Base-by-base conservation (phyloP, 1,284 basidiomycete genomes). In the Fomitopsis pinicola region DNA sequence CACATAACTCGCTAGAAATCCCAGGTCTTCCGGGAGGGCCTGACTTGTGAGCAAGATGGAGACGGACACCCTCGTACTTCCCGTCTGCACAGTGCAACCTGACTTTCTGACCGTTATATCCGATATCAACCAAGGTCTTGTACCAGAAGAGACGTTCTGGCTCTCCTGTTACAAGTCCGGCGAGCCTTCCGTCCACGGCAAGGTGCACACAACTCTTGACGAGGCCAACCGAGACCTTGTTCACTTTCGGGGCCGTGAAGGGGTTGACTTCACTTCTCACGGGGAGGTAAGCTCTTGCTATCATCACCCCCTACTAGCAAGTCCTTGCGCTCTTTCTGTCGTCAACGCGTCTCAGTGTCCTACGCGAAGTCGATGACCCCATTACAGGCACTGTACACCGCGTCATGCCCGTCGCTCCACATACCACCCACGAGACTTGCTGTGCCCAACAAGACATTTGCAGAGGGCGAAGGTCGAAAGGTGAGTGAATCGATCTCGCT, bases 91-190 rank as follows among this genome's bases (percentile, higher is more conserved):
- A 0, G 74, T 91, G 12, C 89, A 92, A 70, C 83, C 82, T 15
- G 83, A 85, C 40, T 85, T 87, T 62, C 71, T 78, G 2, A 73
- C 76, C 40, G 83, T 89, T 2, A 74, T 90, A 26, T 73, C 78
- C 19, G 89, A 92, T 64, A 81, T 91, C 1, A 69, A 78, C 36
- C 76, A 80, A 22, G 86, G 83, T 7, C 59, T 80, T 4, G 73
- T 88, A 5, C 80, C 84, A 0, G 75, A 72, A 2, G 89, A 92
- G 62, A 79, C 80, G 52, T 81, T 87, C 67, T 92, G 89, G 89
- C 73, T 91, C 2, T 91, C 89, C 0, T 86, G 84, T 72, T 92
- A 92, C 75, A 82, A 81, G 48, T 60, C 69, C 0, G 77, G 74
- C 15, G 76, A 80, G 63, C 74, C 77, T 15, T 85, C 86, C 2